Percentiles rank a stretch among this genome's conserved stretches.
These are phyloP conservation scores for Cardamine resedifolia DNA, from an alignment of 345 rosid genomes.

Conservation along the genomic window DNA sequence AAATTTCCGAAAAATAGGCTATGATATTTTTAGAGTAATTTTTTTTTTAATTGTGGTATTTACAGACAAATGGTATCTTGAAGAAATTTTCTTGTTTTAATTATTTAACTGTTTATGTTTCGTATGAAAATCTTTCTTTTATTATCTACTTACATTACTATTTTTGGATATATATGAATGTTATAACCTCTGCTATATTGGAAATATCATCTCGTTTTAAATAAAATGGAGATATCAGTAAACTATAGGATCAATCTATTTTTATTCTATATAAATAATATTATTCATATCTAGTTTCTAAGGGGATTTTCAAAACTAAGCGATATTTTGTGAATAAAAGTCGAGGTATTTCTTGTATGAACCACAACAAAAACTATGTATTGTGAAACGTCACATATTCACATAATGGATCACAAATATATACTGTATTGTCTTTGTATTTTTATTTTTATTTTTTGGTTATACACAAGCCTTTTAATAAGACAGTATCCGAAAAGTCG, in stretches of 20 bases:
- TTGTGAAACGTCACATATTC: background rate
- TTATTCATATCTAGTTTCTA: background rate
- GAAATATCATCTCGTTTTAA: background rate
- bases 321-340: background rate
- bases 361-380: background rate
- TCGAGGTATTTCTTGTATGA: background rate
- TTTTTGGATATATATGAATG: background rate
- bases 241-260: background rate
- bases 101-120: too few relatives aligned
- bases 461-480: background rate
- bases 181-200: background rate
- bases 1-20: background rate
- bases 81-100: background rate
- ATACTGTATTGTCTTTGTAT: background rate
- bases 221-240: background rate
- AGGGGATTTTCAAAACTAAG: background rate
- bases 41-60: background rate
- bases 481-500: background rate
- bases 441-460: background rate
- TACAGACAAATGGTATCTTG: background rate
- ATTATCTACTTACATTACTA: background rate
- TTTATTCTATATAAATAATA: background rate
- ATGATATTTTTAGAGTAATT: background rate
- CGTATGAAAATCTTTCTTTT: background rate
- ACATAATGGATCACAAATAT: background rate